phyloP scores from a whole-genome alignment of 192 early-diverging fungal species.

The Kickxella alabastrina region DNA sequence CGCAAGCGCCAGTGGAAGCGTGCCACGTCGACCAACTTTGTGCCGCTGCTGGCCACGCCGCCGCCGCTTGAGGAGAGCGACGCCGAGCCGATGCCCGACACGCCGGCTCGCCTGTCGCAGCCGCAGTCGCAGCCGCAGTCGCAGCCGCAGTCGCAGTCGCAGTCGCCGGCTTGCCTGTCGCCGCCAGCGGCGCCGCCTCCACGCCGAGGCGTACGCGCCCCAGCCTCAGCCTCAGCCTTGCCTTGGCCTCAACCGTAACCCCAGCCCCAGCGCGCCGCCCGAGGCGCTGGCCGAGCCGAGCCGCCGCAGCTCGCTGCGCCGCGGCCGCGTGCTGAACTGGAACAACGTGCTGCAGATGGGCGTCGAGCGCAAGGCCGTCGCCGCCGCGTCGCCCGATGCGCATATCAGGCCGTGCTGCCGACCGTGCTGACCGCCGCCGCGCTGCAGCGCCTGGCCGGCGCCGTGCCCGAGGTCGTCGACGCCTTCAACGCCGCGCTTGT shows the following conservation, averaged over 20 bases:
- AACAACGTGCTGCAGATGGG: slow-evolving; percentile 33
- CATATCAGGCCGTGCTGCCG: slow-evolving; percentile 45
- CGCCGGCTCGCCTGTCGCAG: slow-evolving; percentile 10
- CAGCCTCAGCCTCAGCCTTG: not conserved
- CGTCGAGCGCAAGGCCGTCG: slow-evolving; percentile 17
- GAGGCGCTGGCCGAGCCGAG: not conserved
- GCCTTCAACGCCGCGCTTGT: slow-evolving; percentile 48
- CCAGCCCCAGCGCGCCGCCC: not conserved
- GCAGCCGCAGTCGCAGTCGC: slow-evolving; percentile 8
- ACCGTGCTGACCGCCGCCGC: slow-evolving; percentile 24
- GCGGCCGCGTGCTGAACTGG: slow-evolving; percentile 51
- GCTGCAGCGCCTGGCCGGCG: slow-evolving; percentile 30
- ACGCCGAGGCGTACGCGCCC: slow-evolving; percentile 15
- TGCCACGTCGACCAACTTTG: slow-evolving; percentile 46
- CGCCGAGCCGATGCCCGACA: slow-evolving; percentile 39
- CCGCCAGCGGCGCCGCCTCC: not conserved
- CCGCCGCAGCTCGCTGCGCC: slow-evolving; percentile 12
- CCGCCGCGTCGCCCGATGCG: slow-evolving; percentile 1
- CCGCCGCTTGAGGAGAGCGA: slow-evolving; percentile 12
- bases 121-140: slow-evolving; percentile 7
- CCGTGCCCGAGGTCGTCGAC: slow-evolving; percentile 35
- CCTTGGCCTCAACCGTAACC: not conserved
- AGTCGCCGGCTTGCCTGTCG: no score
- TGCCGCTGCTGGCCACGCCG: slow-evolving; percentile 39
- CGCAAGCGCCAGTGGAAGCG: slow-evolving; percentile 55